Evolutionary conservation across 2,329 filamentous ascomycete genomes (phyloP).

Genomic region (Pestalotiopsis sp.): DNA sequence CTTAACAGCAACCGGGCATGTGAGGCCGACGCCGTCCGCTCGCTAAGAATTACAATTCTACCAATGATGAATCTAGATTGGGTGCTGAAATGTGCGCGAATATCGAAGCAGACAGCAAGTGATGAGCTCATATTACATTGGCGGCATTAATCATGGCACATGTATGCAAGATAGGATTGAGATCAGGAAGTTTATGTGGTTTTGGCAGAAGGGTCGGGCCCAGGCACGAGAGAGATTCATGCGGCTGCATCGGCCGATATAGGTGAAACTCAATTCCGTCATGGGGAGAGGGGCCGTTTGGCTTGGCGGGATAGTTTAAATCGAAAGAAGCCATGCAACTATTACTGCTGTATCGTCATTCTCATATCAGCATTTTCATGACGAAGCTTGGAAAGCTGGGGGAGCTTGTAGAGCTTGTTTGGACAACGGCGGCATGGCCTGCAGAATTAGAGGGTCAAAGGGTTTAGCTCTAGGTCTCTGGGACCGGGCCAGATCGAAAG

Average conservation of each 20-base stretch:
- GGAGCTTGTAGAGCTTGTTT: not conserved
- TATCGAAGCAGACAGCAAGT: not conserved
- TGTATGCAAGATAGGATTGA: not conserved
- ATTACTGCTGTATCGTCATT: not conserved
- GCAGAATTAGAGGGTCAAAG: not conserved
- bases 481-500: not conserved
- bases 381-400: not conserved
- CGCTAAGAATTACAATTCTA: no score
- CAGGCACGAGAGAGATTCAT: not conserved
- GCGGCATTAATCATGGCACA: not conserved
- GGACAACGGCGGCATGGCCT: not conserved
- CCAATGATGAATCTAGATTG: not conserved
- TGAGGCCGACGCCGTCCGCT: no score
- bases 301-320: no score
- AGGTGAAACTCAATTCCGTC: not conserved
- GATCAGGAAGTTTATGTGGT: not conserved
- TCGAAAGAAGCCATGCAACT: no score
- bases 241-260: not conserved
- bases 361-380: not conserved
- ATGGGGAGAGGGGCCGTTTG: not conserved
- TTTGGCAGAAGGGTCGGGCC: no score
- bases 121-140: not conserved
- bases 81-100: not conserved
- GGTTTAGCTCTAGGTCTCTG: not conserved
- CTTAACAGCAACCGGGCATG: no score